Conservation (phyloP, 2,329 filamentous ascomycete species). For the Cercospora sojina region DNA sequence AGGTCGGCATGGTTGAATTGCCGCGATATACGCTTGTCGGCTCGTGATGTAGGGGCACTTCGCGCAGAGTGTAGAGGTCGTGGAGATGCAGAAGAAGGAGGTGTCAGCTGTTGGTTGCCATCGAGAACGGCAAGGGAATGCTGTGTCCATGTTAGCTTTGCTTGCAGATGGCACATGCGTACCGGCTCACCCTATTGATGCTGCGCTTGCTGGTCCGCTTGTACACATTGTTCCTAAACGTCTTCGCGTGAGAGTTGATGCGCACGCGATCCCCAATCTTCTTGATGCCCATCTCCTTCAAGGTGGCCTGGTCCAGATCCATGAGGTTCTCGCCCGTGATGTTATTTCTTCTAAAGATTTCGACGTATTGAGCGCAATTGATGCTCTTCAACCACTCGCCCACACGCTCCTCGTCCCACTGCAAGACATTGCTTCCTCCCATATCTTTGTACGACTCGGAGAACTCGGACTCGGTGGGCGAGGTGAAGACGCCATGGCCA, state of each 20-base stretch:
- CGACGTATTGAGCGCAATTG: slow-evolving; percentile 91
- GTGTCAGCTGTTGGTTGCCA: slow-evolving; percentile 54
- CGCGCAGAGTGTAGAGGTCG: slow-evolving; percentile 59
- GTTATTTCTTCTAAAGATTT: slow-evolving; percentile 83
- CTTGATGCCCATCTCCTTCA: slow-evolving; percentile 97
- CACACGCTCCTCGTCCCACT: slow-evolving; percentile 89
- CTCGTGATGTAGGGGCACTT: slow-evolving; percentile 46
- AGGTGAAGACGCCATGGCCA: slow-evolving; percentile 58
- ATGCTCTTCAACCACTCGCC: slow-evolving; percentile 88
- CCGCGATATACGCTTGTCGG: slow-evolving; percentile 51
- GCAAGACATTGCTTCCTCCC: slow-evolving; percentile 40
- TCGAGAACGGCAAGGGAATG: slow-evolving; percentile 83
- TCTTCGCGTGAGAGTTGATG: slow-evolving; percentile 57
- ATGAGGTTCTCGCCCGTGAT: slow-evolving; percentile 96
- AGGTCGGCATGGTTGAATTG: slow-evolving; percentile 47
- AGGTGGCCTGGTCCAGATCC: slow-evolving; percentile 92
- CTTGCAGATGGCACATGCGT: neutral
- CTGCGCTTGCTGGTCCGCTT: slow-evolving; percentile 62
- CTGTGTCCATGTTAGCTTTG: slow-evolving; percentile 46
- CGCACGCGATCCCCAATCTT: slow-evolving; percentile 96
- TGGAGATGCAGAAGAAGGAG: slow-evolving; percentile 64
- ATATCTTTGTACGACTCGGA: slow-evolving; percentile 67
- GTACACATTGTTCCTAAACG: slow-evolving; percentile 51
- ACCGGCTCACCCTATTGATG: slow-evolving; percentile 66
- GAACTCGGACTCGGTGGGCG: slow-evolving; percentile 90